Conservation (phyloP, 768 basidiomycete genomes). For the Suillus cothurnatus region DNA sequence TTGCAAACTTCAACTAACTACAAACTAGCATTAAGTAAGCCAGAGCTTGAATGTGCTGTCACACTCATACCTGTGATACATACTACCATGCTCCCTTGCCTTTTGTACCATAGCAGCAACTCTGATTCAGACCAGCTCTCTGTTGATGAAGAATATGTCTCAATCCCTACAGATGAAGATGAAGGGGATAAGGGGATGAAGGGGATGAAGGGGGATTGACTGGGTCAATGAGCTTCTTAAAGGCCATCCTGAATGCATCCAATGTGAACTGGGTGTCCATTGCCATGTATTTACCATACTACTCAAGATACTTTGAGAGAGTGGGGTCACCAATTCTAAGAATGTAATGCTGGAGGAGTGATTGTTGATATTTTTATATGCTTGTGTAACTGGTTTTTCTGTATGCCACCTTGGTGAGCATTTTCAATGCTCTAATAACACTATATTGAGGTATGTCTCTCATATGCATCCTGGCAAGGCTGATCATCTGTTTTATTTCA, state of each 20-base stretch:
- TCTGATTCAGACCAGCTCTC: too few species aligned
- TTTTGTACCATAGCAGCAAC: too few species aligned
- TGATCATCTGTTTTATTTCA: constrained; percentile 19
- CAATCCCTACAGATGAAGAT: too few species aligned
- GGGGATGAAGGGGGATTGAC: constrained; percentile 11
- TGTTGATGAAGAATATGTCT: too few species aligned
- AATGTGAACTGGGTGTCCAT: background rate
- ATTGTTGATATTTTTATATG: constrained; percentile 39
- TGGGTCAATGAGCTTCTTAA: constrained; percentile 26
- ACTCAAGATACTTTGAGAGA: background rate
- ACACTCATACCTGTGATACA: too few species aligned
- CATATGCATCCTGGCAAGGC: too few species aligned
- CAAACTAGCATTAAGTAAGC: too few species aligned
- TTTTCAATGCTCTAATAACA: constrained; percentile 42
- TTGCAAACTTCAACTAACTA: too few species aligned
- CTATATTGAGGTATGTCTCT: constrained; percentile 28
- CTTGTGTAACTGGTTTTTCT: constrained; percentile 29
- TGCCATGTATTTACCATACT: background rate
- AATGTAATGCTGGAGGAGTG: constrained; percentile 37
- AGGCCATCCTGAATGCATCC: background rate
- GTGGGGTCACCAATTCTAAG: constrained; percentile 12
- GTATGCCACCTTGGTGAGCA: constrained; percentile 34
- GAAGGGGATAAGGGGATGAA: too few species aligned
- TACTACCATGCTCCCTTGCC: too few species aligned
- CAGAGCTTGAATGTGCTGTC: too few species aligned